Evolutionary conservation across 2,329 filamentous ascomycete genomes (phyloP).

Genomic region (Emmonsia crescens): DNA sequence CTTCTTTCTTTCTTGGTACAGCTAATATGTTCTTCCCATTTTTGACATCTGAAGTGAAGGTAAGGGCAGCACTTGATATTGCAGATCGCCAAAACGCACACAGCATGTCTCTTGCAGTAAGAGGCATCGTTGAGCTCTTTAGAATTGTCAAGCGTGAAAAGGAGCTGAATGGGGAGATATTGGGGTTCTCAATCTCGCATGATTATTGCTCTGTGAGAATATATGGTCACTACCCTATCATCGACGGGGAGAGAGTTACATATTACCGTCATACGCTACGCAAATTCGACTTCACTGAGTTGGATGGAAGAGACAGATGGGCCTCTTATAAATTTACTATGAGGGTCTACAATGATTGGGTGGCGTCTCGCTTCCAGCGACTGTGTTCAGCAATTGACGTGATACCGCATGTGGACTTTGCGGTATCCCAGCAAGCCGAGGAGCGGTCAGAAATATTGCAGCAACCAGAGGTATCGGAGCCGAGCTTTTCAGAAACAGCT

Average conservation of each 20-base stretch:
- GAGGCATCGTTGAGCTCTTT: slow-evolving; percentile 32
- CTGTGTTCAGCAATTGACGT: slow-evolving; percentile 29
- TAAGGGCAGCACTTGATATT: slow-evolving; percentile 16
- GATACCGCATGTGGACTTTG: slow-evolving; percentile 8
- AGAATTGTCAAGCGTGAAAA: slow-evolving; percentile 12
- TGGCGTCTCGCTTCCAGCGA: slow-evolving; percentile 11
- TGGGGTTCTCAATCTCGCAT: slow-evolving; percentile 14
- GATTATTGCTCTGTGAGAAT: slow-evolving; percentile 12
- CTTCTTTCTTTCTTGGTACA: not conserved
- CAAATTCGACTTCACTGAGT: slow-evolving; percentile 22
- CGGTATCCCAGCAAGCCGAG: slow-evolving; percentile 3
- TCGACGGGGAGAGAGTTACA: slow-evolving; percentile 1
- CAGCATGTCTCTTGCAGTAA: slow-evolving; percentile 24
- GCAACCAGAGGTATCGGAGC: too few species aligned
- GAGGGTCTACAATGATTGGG: slow-evolving; percentile 25
- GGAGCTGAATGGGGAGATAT: slow-evolving; percentile 12
- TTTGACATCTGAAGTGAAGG: slow-evolving; percentile 18
- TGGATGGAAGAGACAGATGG: slow-evolving; percentile 27
- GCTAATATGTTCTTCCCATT: slow-evolving; percentile 17
- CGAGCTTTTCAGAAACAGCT: too few species aligned
- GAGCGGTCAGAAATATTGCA: too few species aligned
- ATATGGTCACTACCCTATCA: slow-evolving; percentile 14
- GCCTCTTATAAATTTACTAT: slow-evolving; percentile 26
- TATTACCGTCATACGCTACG: slow-evolving; percentile 22
- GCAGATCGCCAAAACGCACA: slow-evolving; percentile 19